Evolutionary conservation across 2,329 filamentous ascomycete genomes (phyloP).

Genomic region (Ophiognomonia clavigignenti-juglandacearum): DNA sequence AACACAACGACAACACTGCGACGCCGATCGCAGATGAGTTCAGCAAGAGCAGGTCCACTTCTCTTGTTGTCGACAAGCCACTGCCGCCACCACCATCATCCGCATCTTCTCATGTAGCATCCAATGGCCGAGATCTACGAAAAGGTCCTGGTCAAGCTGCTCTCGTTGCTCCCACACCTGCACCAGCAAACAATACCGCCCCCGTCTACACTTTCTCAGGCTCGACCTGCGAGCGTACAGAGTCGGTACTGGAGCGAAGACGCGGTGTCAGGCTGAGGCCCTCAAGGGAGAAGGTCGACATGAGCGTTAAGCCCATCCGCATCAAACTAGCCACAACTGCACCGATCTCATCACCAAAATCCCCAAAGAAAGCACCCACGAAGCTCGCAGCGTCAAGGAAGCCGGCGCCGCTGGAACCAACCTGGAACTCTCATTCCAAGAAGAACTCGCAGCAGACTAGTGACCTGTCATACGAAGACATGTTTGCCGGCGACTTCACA

Average conservation of each 20-base stretch:
- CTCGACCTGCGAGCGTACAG: too few species aligned
- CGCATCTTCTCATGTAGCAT: not conserved
- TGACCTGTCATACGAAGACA: not conserved
- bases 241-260: not conserved
- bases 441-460: not conserved
- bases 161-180: not conserved
- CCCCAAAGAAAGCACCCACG: too few species aligned
- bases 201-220: not conserved
- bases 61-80: not conserved
- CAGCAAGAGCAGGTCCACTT: not conserved
- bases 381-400: too few species aligned
- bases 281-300: not conserved
- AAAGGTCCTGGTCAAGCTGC: not conserved
- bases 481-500: not conserved
- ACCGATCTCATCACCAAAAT: too few species aligned
- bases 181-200: not conserved
- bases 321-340: not conserved
- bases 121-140: not conserved
- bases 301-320: not conserved
- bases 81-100: not conserved
- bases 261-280: not conserved
- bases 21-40: not conserved
- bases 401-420: not conserved
- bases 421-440: not conserved
- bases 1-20: not conserved